phyloP scores from a whole-genome alignment of 2,329 filamentous ascomycete genomes.

The Gyromitra esculenta region DNA sequence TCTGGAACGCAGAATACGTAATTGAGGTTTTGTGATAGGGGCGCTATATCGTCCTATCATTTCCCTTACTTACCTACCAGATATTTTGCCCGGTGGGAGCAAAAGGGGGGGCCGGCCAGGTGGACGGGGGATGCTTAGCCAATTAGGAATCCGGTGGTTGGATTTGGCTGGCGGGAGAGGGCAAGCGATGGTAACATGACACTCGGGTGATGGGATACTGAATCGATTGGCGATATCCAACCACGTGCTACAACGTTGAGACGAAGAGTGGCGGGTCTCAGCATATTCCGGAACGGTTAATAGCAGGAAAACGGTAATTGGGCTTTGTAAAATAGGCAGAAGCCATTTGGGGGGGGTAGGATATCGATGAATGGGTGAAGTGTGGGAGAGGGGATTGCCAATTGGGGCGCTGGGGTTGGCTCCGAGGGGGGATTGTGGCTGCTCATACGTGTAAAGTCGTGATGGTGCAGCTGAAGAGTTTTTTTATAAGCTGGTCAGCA shows the following conservation, averaged over 20 bases:
- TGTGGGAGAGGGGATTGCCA: background rate
- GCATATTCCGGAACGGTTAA: background rate
- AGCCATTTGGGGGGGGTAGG: background rate
- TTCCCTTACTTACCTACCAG: background rate
- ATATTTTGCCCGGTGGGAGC: background rate
- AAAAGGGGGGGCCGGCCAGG: background rate
- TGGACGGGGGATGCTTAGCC: background rate
- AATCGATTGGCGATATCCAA: background rate
- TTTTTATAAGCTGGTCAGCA: background rate
- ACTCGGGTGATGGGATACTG: background rate
- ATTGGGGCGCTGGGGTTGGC: background rate
- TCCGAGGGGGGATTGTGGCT: background rate
- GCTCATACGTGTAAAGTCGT: background rate
- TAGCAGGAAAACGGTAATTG: background rate
- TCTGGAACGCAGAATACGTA: too few species aligned
- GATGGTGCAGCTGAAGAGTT: background rate
- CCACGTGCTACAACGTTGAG: conserved; percentile 2
- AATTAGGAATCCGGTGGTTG: background rate
- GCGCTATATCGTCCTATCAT: background rate
- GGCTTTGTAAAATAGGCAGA: background rate
- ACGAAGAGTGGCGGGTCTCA: background rate
- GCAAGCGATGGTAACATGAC: too few species aligned
- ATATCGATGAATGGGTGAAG: background rate
- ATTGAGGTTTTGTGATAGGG: background rate
- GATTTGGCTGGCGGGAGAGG: background rate